Evolutionary conservation across 2,329 filamentous ascomycete genomes (phyloP), one percentile per base, ranked within the genome.

Genomic region (Teratosphaeria nubilosa): DNA sequence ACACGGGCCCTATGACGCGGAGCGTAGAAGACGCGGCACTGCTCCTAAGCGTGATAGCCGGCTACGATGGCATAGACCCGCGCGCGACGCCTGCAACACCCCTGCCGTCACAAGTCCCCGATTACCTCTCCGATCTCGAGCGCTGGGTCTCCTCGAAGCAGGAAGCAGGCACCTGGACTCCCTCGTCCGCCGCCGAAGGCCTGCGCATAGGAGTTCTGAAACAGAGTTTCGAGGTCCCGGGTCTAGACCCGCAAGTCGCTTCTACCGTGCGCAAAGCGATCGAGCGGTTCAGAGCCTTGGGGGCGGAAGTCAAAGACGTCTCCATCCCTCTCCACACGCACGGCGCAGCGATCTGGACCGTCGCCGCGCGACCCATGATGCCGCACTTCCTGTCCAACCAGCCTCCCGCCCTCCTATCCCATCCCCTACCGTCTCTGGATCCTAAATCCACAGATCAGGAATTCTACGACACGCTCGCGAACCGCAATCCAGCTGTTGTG

Each of bases 191-290:
- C 1, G 76, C 71, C 6, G 69, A 67, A 32, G 75, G 75, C 0
- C 65, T 81, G 14, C 73, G 72, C 48, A 69, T 81, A 5, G 79
- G 78, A 10, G 62, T 81, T 1, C 67, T 82, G 41, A 74, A 68
- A 37, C 78, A 82, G 62, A 70, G 72, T 0, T 74, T 79, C 55
- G 67, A 69, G 20, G 66, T 74, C 0, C 65, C 71, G 0, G 73
- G 73, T 82, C 34, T 41, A 1, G 11, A 14, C 11, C 34, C 34
- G 5, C 13, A 3, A 6, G 14, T 41, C 11, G 34, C 34, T 5
- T 7, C 13, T 5, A n/a, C 34, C 13, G 34, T 41, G 13, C 13
- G 16, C 13, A n/a, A 41, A 41, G 34, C 34, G 2, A n/a, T n/a
- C 13, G 34, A 41, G 4, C 34, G 34, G 13, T 41, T 41, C 34